Evolutionary conservation across 2,329 filamentous ascomycete genomes (phyloP).

Genomic region (Talaromyces sp.): DNA sequence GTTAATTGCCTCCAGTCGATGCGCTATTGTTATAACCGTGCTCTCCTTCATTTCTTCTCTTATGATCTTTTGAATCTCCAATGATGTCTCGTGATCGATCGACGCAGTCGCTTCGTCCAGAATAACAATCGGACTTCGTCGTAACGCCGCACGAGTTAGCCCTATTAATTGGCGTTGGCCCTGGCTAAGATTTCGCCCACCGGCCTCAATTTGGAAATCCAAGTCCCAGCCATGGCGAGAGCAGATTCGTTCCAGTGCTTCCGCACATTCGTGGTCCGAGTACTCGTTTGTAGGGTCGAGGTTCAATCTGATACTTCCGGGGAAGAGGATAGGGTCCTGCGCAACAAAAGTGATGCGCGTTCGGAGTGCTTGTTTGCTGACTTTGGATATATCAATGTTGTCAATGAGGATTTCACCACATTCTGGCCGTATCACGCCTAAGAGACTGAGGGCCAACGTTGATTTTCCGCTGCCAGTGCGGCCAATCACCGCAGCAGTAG

Average conservation of each 20-base stretch:
- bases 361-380: constrained; percentile 56
- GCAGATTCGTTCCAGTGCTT: constrained; percentile 44
- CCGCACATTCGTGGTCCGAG: constrained; percentile 48
- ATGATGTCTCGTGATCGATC: constrained; percentile 58
- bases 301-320: constrained; percentile 56
- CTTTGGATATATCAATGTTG: constrained; percentile 54
- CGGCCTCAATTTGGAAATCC: constrained; percentile 52
- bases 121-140: constrained; percentile 57
- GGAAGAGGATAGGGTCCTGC: constrained; percentile 62
- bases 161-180: constrained; percentile 59
- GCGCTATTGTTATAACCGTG: constrained; percentile 62
- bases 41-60: constrained; percentile 31
- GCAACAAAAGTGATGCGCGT: constrained; percentile 61
- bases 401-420: constrained; percentile 56
- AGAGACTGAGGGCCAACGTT: constrained; percentile 60
- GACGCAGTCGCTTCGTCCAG: constrained; percentile 63
- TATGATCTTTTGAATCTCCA: constrained; percentile 34
- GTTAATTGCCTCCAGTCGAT: constrained; percentile 58
- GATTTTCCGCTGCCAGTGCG: constrained; percentile 78
- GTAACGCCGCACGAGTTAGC: constrained; percentile 56
- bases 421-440: constrained; percentile 51
- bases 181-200: constrained; percentile 58
- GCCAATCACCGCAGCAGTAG: constrained; percentile 73
- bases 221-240: constrained; percentile 52
- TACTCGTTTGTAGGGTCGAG: constrained; percentile 58